Evolutionary conservation across 257 asterid species (phyloP).

Genomic region (Scutellaria galericulata): DNA sequence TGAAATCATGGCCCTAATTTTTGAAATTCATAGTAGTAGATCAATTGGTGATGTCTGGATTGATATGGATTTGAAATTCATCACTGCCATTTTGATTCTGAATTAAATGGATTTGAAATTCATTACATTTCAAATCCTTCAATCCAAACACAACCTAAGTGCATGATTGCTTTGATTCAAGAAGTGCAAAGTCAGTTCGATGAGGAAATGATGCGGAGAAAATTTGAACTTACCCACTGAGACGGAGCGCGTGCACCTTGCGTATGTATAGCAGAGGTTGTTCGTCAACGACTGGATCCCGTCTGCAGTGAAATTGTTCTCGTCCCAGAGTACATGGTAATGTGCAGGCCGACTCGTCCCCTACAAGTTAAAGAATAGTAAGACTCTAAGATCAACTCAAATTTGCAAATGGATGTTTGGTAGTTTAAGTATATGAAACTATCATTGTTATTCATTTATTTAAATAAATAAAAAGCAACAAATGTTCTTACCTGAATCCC

Average conservation of each 20-base stretch:
- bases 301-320: slow-evolving; percentile 93
- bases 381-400: not conserved
- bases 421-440: not conserved
- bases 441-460: too few species aligned
- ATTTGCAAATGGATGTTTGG: not conserved
- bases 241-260: slow-evolving; percentile 96
- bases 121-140: too few species aligned
- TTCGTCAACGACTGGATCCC: slow-evolving; percentile 94
- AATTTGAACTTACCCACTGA: slow-evolving; percentile 74
- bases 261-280: slow-evolving; percentile 95
- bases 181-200: too few species aligned
- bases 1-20: not conserved
- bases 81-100: too few species aligned
- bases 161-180: too few species aligned
- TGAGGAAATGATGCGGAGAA: too few species aligned
- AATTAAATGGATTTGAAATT: too few species aligned
- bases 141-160: too few species aligned
- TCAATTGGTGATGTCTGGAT: too few species aligned
- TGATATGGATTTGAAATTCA: too few species aligned
- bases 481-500: slow-evolving; percentile 80
- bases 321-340: slow-evolving; percentile 98
- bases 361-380: slow-evolving; percentile 43
- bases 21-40: too few species aligned
- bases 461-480: too few species aligned
- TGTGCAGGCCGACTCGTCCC: slow-evolving; percentile 99